Conservation (phyloP, 306 rosid genomes). For the Castanea crenata region DNA sequence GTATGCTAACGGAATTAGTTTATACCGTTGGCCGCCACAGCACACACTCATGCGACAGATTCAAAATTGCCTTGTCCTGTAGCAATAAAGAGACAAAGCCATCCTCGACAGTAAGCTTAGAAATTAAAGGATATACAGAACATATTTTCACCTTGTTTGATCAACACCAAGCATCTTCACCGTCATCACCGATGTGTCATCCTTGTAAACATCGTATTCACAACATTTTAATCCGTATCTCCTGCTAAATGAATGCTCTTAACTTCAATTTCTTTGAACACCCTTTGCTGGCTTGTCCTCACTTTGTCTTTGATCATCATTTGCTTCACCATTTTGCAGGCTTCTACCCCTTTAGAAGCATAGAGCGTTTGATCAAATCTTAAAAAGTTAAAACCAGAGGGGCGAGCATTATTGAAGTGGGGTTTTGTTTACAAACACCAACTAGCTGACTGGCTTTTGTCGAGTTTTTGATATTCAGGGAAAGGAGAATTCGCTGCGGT, state of each 20-base stretch:
- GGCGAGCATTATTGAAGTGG: neutral
- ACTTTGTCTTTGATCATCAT: slow-evolving; percentile 2
- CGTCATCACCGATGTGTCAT: slow-evolving; percentile 32
- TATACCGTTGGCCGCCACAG: neutral
- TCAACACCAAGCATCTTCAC: slow-evolving; percentile 24
- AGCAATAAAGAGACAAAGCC: neutral
- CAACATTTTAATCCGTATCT: neutral
- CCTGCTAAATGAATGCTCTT: neutral
- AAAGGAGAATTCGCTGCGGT: slow-evolving; percentile 38
- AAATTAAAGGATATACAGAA: slow-evolving; percentile 10
- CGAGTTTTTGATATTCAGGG: neutral
- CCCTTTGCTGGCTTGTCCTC: slow-evolving; percentile 20
- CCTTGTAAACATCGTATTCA: slow-evolving; percentile 47
- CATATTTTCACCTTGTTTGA: slow-evolving; percentile 3
- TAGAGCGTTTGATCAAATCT: neutral
- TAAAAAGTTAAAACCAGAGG: neutral
- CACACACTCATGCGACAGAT: neutral
- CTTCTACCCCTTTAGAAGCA: slow-evolving; percentile 6
- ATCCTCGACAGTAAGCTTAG: slow-evolving; percentile 16
- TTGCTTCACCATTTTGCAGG: neutral
- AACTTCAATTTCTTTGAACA: slow-evolving; percentile 1
- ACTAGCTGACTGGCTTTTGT: neutral
- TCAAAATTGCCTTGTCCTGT: neutral
- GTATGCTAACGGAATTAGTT: too few species aligned
- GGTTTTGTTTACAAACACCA: neutral